Evolutionary conservation across 1,139 yeast species (phyloP).

Genomic region (Pichia sp.): DNA sequence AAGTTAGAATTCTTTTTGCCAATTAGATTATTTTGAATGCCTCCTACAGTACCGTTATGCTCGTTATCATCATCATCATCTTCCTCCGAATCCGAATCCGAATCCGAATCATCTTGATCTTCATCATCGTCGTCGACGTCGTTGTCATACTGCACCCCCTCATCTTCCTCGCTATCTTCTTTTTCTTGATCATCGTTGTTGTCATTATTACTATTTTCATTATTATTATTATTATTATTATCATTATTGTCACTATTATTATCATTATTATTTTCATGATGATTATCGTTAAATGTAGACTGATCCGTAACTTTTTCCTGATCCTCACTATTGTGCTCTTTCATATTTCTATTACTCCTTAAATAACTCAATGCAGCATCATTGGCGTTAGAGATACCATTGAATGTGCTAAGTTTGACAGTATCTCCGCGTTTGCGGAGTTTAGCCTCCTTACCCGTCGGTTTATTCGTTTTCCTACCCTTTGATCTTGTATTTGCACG

Average conservation of each 20-base stretch:
- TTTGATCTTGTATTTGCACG: no score
- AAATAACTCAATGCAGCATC: no score
- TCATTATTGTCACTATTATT: background rate
- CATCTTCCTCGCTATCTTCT: background rate
- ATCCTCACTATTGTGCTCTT: background rate
- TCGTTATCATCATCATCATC: constrained; percentile 2
- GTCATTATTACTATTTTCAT: background rate
- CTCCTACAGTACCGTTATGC: background rate
- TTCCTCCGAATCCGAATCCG: background rate
- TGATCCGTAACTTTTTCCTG: background rate
- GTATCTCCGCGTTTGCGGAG: no score
- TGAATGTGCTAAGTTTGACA: no score
- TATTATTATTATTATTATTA: background rate
- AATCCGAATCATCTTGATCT: no score
- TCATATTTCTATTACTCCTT: no score
- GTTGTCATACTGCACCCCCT: no score
- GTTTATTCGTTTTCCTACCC: no score
- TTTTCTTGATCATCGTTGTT: constrained; percentile 1
- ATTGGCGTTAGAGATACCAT: no score
- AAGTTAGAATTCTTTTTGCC: no score
- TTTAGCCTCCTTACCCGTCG: no score
- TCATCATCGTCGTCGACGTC: no score
- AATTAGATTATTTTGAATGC: background rate
- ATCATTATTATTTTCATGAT: background rate
- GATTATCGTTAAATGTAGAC: background rate